Conservation (phyloP, 495 filamentous ascomycete genomes). For the Chaetomium tenue region DNA sequence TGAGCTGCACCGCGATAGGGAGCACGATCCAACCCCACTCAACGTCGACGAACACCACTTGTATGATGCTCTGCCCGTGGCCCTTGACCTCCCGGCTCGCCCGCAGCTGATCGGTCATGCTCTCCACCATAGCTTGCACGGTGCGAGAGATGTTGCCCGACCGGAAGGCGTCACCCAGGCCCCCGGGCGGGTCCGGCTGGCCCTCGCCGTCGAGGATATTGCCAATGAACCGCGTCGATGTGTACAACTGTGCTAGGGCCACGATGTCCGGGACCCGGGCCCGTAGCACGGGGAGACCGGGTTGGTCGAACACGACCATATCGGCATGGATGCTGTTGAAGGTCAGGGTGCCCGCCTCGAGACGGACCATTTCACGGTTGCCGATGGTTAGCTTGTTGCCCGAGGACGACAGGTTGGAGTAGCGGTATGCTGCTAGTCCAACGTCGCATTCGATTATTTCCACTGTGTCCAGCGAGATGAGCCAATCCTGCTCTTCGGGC, state of each 20-base stretch:
- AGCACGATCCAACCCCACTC: constrained; percentile 21
- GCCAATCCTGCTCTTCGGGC: not conserved
- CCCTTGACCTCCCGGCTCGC: not conserved
- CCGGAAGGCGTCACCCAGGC: constrained; percentile 19
- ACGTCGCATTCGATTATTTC: constrained; percentile 12
- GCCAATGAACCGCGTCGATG: constrained; percentile 13
- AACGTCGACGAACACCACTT: constrained; percentile 12
- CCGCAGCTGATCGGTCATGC: constrained; percentile 24
- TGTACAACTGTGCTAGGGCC: constrained; percentile 8
- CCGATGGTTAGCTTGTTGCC: not conserved
- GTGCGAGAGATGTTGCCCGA: constrained; percentile 7
- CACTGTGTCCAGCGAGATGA: not conserved
- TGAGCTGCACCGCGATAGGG: constrained; percentile 13
- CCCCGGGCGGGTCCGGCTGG: not conserved
- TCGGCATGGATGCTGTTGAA: not conserved
- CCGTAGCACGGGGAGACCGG: not conserved
- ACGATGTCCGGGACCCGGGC: constrained; percentile 1
- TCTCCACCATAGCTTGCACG: constrained; percentile 13
- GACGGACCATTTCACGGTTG: not conserved
- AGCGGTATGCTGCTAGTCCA: constrained; percentile 13
- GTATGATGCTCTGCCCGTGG: constrained; percentile 1
- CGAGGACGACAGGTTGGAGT: constrained; percentile 15
- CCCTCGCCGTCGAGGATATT: not conserved
- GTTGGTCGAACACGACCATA: constrained; percentile 4
- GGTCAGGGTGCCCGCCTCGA: not conserved